Conservation (phyloP, 2,329 filamentous ascomycete genomes). For the Cladophialophora exuberans region DNA sequence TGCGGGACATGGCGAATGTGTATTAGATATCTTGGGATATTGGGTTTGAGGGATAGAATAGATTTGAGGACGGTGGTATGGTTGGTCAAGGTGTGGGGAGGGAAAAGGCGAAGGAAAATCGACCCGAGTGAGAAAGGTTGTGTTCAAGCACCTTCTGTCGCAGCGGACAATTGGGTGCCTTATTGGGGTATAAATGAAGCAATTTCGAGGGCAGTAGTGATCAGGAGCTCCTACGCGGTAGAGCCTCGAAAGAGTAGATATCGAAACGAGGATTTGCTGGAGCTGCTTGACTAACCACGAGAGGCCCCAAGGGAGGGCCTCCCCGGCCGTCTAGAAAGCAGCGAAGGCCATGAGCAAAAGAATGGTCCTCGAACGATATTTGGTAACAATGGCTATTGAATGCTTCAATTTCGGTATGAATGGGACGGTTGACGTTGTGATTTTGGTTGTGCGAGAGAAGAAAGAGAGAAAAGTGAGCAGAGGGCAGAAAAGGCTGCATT, state of each 20-base stretch:
- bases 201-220: constrained; percentile 62
- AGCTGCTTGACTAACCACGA: constrained; percentile 25
- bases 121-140: constrained; percentile 23
- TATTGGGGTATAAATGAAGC: constrained; percentile 47
- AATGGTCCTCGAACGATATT: constrained; percentile 75
- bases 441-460: constrained; percentile 33
- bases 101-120: constrained; percentile 15
- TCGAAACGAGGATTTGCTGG: constrained; percentile 37
- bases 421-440: constrained; percentile 24
- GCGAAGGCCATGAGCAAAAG: constrained; percentile 69
- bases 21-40: neutral
- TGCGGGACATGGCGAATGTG: constrained; percentile 25
- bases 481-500: constrained; percentile 10
- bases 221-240: constrained; percentile 38
- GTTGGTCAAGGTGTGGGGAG: constrained; percentile 19
- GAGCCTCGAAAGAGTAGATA: constrained; percentile 55
- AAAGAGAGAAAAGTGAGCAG: constrained; percentile 27
- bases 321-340: constrained; percentile 90
- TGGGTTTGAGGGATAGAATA: neutral
- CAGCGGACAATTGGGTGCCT: constrained; percentile 35
- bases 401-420: constrained; percentile 13
- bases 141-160: constrained; percentile 32
- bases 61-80: neutral
- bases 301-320: constrained; percentile 41
- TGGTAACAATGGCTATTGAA: constrained; percentile 36